Conservation (phyloP, 2,329 filamentous ascomycete species). For the Fusarium bulbicola region DNA sequence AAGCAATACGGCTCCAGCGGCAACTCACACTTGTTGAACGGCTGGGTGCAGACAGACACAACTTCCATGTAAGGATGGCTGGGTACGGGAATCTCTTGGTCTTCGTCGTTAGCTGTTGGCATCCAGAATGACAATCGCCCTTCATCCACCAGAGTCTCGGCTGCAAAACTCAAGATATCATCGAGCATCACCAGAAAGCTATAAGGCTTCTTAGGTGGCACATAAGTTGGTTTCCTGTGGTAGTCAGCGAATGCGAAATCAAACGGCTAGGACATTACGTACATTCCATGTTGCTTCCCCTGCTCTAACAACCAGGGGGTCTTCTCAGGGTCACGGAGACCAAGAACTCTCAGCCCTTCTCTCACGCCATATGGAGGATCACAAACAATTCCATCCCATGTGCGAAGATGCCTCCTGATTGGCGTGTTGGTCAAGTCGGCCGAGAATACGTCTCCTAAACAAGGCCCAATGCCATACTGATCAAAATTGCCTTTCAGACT, state of each 20-base stretch:
- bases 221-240: slow-evolving; percentile 66
- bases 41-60: slow-evolving; percentile 81
- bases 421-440: slow-evolving; percentile 91
- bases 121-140: slow-evolving; percentile 96
- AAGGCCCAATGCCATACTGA: slow-evolving; percentile 76
- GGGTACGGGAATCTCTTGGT: slow-evolving; percentile 80
- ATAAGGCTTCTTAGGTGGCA: slow-evolving; percentile 91
- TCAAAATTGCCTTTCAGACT: slow-evolving; percentile 76
- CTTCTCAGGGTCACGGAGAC: slow-evolving; percentile 73
- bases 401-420: slow-evolving; percentile 62
- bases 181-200: slow-evolving; percentile 90
- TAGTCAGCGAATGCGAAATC: slow-evolving; percentile 18
- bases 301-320: slow-evolving; percentile 70
- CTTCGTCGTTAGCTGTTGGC: slow-evolving; percentile 85
- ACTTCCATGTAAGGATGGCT: slow-evolving; percentile 79
- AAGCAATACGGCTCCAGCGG: background rate
- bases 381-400: slow-evolving; percentile 91
- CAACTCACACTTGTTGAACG: slow-evolving; percentile 83
- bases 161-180: slow-evolving; percentile 87
- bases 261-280: slow-evolving; percentile 45
- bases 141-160: slow-evolving; percentile 76
- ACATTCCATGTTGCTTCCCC: slow-evolving; percentile 75
- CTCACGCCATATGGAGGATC: slow-evolving; percentile 96
- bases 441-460: slow-evolving; percentile 81
- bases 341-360: slow-evolving; percentile 89